Conservation (phyloP, 257 asterid genomes). For the Nicotiana attenuata region DNA sequence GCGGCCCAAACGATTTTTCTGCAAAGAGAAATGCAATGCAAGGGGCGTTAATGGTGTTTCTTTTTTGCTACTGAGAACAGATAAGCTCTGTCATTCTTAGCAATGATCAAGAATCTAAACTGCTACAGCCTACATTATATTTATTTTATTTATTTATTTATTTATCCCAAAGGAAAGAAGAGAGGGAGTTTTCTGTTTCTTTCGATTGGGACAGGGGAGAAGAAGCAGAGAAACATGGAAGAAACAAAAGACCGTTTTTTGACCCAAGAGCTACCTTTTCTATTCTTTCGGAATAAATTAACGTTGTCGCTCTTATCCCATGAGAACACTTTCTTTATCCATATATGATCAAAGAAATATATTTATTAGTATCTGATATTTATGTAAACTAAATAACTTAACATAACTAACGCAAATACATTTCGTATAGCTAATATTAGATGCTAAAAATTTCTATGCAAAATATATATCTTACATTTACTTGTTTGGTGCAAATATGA, state of each 20-base stretch:
- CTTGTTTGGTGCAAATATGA: too few relatives aligned
- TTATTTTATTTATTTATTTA: constrained; percentile 3
- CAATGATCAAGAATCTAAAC: background rate
- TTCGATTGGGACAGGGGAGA: background rate
- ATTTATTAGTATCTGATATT: background rate
- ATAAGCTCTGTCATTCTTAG: background rate
- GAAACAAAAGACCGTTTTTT: background rate
- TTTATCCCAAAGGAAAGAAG: constrained; percentile 7
- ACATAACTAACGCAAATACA: background rate
- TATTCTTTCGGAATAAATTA: background rate
- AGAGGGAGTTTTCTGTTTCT: background rate
- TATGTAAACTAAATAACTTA: background rate
- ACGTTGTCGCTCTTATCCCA: background rate
- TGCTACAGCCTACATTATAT: background rate
- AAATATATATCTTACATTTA: background rate
- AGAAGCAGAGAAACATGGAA: background rate
- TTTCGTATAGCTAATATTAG: background rate
- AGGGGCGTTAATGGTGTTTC: background rate
- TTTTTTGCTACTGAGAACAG: background rate
- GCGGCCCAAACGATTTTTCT: too few relatives aligned
- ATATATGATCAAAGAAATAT: background rate
- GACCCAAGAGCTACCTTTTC: background rate
- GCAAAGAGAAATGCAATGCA: background rate
- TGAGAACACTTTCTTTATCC: background rate
- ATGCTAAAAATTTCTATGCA: too few relatives aligned